Evolutionary conservation across 139 green algal species (phyloP).

Genomic region (Yamagishiella unicocca): DNA sequence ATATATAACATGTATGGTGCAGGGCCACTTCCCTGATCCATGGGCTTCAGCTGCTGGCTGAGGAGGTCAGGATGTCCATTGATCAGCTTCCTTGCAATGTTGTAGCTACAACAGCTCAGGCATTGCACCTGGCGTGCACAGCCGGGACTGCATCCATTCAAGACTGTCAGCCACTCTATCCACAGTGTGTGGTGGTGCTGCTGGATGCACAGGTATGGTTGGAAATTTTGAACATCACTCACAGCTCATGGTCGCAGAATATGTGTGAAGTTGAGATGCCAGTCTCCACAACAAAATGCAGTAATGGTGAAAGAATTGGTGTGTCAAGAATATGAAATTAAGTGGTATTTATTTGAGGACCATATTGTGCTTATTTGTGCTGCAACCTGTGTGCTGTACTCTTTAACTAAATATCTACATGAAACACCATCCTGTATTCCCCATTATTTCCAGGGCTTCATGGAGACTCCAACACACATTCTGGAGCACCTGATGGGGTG

Average conservation of each 20-base stretch:
- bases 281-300: too few species aligned
- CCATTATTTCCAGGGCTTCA: constrained; percentile 12
- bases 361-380: too few species aligned
- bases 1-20: too few species aligned
- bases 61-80: neutral
- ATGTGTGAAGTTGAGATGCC: neutral
- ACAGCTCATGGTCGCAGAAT: neutral
- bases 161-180: constrained; percentile 4
- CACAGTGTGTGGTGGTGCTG: neutral
- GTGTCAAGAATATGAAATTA: too few species aligned
- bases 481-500: neutral
- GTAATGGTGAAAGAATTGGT: too few species aligned
- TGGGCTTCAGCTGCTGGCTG: neutral
- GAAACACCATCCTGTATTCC: neutral
- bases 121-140: neutral
- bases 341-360: too few species aligned
- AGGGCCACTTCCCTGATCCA: neutral
- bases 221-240: neutral
- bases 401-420: too few species aligned
- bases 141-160: neutral
- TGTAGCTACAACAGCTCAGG: too few species aligned
- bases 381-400: too few species aligned
- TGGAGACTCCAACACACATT: neutral
- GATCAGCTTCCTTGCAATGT: too few species aligned
- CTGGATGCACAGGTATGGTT: neutral